Evolutionary conservation across 306 rosid genomes (phyloP).

Genomic region (Quercus gilva): DNA sequence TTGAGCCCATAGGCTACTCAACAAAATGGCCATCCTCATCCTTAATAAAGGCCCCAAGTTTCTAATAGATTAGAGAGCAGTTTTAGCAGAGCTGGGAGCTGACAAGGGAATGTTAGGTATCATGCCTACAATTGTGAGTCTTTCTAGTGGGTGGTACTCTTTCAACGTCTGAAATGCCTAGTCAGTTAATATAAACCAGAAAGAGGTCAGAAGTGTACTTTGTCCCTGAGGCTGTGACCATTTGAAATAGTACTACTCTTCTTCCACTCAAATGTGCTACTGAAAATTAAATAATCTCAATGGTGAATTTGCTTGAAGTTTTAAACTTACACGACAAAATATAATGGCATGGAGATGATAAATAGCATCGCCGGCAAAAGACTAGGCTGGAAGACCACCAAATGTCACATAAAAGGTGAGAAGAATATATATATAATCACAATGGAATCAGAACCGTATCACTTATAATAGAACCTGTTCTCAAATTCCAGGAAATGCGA

Average conservation of each 20-base stretch:
- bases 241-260: not conserved
- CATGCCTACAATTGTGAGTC: too few relatives aligned
- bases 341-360: not conserved
- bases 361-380: not conserved
- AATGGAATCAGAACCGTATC: not conserved
- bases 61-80: not conserved
- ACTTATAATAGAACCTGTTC: conserved; percentile 7
- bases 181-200: too few relatives aligned
- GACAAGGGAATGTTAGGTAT: not conserved
- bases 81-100: not conserved
- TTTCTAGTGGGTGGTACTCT: too few relatives aligned
- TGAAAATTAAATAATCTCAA: not conserved
- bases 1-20: not conserved
- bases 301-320: not conserved
- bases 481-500: conserved; percentile 15
- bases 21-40: not conserved
- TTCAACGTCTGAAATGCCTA: too few relatives aligned
- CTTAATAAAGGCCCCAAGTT: not conserved
- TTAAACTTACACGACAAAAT: not conserved
- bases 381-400: not conserved
- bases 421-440: conserved; percentile 7
- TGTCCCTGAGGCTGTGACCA: not conserved
- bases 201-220: not conserved
- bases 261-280: not conserved
- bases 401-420: not conserved